phyloP scores from a whole-genome alignment of 1,139 yeast species.

The Nakaseomyces uthaithaninus region DNA sequence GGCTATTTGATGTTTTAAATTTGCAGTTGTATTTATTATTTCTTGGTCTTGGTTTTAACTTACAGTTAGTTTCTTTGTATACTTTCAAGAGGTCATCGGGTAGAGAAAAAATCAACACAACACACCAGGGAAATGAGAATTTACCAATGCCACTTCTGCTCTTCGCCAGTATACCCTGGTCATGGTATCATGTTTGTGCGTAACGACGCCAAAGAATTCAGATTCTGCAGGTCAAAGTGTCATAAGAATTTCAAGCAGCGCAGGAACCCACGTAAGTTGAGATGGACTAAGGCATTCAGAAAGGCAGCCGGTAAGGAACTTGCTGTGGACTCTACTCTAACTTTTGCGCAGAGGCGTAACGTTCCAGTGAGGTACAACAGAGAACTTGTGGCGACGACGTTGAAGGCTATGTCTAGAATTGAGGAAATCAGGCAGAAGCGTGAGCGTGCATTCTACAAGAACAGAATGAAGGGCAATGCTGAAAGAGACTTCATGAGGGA shows the following conservation, averaged over 20 bases:
- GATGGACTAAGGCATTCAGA: constrained; percentile 98
- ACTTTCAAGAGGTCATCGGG: not conserved
- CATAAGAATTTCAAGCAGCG: constrained; percentile 96
- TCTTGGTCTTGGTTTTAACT: not conserved
- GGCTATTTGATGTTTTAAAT: too few relatives aligned
- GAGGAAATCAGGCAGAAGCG: constrained; percentile 94
- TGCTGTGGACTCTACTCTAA: constrained; percentile 93
- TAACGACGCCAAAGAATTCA: constrained; percentile 94
- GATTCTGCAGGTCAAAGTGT: constrained; percentile 97
- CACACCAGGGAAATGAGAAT: constrained; percentile 81
- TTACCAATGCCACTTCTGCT: constrained; percentile 91
- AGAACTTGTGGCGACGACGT: constrained; percentile 87
- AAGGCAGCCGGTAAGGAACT: constrained; percentile 98
- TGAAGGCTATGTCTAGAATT: constrained; percentile 91
- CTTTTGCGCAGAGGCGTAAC: constrained; percentile 95
- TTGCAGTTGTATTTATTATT: too few relatives aligned
- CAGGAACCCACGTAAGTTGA: constrained; percentile 96
- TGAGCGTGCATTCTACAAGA: constrained; percentile 97
- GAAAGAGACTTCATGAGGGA: constrained; percentile 80
- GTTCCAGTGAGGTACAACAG: constrained; percentile 97
- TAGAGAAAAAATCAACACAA: not conserved
- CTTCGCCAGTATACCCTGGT: constrained; percentile 94
- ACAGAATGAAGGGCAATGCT: constrained; percentile 97
- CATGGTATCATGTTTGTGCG: constrained; percentile 98
- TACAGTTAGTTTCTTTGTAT: not conserved